Conservation (phyloP, 129 eudicot species). For the Helichrysum umbraculigerum region DNA sequence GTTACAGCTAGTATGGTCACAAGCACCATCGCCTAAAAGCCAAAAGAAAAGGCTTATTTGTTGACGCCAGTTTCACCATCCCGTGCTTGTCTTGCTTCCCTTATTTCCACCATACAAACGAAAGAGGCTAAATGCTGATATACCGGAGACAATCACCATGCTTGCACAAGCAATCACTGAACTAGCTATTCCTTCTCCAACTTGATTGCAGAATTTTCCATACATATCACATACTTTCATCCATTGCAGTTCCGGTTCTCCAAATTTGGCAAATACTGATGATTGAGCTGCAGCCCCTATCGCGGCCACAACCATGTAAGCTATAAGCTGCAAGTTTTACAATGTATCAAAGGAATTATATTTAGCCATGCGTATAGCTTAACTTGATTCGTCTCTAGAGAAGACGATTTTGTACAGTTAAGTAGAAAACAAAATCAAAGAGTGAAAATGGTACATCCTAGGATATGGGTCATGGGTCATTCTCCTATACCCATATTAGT, state of each 20-base stretch:
- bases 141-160: constrained; percentile 57
- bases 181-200: constrained; percentile 70
- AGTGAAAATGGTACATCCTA: too few relatives aligned
- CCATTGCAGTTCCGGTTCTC: constrained; percentile 72
- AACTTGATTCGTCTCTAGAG: too few relatives aligned
- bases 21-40: background rate
- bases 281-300: constrained; percentile 67
- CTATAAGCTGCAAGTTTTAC: constrained; percentile 49
- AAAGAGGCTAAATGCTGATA: constrained; percentile 77
- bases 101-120: constrained; percentile 68
- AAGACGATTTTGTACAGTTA: too few relatives aligned
- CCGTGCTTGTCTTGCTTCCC: constrained; percentile 37
- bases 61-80: constrained; percentile 38
- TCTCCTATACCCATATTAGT: too few relatives aligned
- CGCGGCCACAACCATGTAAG: constrained; percentile 65
- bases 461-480: too few relatives aligned
- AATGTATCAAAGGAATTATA: background rate
- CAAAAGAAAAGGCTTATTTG: constrained; percentile 13
- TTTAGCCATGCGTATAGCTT: too few relatives aligned
- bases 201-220: constrained; percentile 74
- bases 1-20: background rate
- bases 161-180: constrained; percentile 53
- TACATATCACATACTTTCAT: constrained; percentile 73
- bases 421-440: too few relatives aligned
- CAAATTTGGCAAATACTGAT: constrained; percentile 53